Base-by-base conservation (phyloP, 2,329 filamentous ascomycete species). In the Aspergillus sp. region DNA sequence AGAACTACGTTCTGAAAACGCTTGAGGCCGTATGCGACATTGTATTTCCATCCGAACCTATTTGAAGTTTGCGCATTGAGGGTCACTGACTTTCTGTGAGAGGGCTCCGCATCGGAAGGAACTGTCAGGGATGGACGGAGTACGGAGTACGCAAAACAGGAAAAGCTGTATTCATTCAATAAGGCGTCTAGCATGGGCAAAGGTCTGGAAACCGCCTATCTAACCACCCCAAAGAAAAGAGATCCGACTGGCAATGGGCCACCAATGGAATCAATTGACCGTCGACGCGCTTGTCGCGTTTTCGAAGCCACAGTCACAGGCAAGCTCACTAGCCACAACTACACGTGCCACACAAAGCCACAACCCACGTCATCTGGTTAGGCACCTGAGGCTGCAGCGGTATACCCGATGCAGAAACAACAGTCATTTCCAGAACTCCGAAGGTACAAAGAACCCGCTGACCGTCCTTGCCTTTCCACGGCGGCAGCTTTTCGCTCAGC, bases 351-450 rank as follows among this genome's bases (percentile, higher is more conserved):
- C 3, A 5, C 7, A 45, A 27, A 30, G 48, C 27, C 61, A 64
- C 59, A 57, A 3, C 59, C 63, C 68, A 70, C 71, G 68, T 71
- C 68, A 73, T 67, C 68, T 41, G 22, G 49, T 56, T 46, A 45
- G 54, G 47, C 54, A 37, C 34, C 53, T 55, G 34, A 34, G 41
- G 51, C 40, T 44, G 34, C 51, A 53, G 20, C 24, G 27, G 15
- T 13, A 27, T 39, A 51, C 49, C 37, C 24, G 22, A 51, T 40
- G 20, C 22, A 33, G 24, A 51, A 27, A 19, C 41, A 34, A 20
- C 48, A 34, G 15, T 19, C 37, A 22, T 41, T 11, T 33, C 39
- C 22, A 39, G 3, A 7, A 27, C 27, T 19, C 39, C 22, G 20
- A 20, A 20, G 20, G 20, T 17, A 41, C 39, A 39, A 45, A 6